phyloP scores from a whole-genome alignment of 257 asterid genomes.

The Gentiana straminea region DNA sequence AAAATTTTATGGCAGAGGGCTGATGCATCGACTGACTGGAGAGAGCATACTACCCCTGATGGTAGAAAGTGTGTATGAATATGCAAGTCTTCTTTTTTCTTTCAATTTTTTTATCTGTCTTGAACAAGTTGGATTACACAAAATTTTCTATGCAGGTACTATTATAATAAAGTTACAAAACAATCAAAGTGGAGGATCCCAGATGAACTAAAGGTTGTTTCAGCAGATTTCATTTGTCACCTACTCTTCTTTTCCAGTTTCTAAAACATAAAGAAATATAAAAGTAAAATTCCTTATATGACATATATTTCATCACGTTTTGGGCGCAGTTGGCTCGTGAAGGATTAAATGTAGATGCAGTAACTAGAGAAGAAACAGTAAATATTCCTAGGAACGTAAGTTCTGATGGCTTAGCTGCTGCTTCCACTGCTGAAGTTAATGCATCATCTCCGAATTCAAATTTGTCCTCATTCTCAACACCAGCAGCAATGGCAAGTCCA shows the following conservation, averaged over 20 bases:
- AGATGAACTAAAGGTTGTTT: conserved; percentile 69
- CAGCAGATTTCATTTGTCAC: conserved; percentile 16
- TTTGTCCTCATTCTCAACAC: conserved; percentile 24
- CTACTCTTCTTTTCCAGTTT: conserved; percentile 9
- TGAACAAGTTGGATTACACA: neutral
- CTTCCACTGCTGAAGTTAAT: conserved; percentile 30
- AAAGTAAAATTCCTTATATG: neutral
- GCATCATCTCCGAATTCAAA: conserved; percentile 26
- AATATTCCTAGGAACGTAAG: conserved; percentile 13
- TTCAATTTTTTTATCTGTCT: neutral
- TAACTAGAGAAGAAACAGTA: conserved; percentile 27
- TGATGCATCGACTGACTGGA: conserved; percentile 94
- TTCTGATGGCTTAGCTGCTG: conserved; percentile 29
- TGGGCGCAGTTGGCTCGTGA: conserved; percentile 70
- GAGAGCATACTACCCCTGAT: conserved; percentile 55
- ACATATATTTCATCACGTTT: neutral
- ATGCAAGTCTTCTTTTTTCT: conserved; percentile 2
- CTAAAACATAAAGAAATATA: neutral
- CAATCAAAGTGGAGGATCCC: conserved; percentile 83
- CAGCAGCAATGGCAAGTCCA: conserved; percentile 44
- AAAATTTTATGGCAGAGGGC: conserved; percentile 59
- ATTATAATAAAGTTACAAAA: conserved; percentile 56
- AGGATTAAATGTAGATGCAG: conserved; percentile 19
- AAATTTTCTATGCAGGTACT: conserved; percentile 41
- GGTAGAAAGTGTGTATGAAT: conserved; percentile 57